Conservation (phyloP, 2,329 filamentous ascomycete genomes). For the Colletotrichum sp. region DNA sequence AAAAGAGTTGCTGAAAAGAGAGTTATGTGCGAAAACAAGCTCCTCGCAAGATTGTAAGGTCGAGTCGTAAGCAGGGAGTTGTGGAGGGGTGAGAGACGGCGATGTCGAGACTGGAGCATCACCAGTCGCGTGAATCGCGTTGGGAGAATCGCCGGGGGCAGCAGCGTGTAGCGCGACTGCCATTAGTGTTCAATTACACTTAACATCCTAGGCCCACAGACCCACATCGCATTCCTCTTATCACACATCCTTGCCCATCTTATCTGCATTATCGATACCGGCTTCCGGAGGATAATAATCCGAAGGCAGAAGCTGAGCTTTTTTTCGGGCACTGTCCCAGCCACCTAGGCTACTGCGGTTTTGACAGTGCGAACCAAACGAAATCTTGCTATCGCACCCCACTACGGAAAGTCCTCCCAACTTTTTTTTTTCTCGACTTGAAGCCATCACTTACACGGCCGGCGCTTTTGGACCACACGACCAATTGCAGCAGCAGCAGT, state of each 20-base stretch:
- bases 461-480: neutral
- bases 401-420: constrained; percentile 8
- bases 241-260: neutral
- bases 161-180: constrained; percentile 20
- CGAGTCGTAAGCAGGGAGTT: neutral
- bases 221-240: neutral
- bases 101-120: neutral
- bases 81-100: neutral
- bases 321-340: neutral
- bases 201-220: neutral
- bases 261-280: constrained; percentile 4
- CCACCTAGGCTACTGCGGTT: rapidly evolving
- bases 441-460: constrained; percentile 15
- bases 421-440: constrained; percentile 20
- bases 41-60: neutral
- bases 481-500: constrained; percentile 13
- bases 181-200: neutral
- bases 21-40: neutral
- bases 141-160: neutral
- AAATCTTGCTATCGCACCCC: neutral
- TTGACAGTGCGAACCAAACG: neutral
- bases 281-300: neutral
- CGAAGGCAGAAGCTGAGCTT: neutral
- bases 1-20: neutral
- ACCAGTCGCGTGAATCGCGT: constrained; percentile 16